Percentiles rank a stretch among this genome's conserved stretches.
Conservation (phyloP, 2,329 filamentous ascomycete species). For the Stylonectria norvegica region DNA sequence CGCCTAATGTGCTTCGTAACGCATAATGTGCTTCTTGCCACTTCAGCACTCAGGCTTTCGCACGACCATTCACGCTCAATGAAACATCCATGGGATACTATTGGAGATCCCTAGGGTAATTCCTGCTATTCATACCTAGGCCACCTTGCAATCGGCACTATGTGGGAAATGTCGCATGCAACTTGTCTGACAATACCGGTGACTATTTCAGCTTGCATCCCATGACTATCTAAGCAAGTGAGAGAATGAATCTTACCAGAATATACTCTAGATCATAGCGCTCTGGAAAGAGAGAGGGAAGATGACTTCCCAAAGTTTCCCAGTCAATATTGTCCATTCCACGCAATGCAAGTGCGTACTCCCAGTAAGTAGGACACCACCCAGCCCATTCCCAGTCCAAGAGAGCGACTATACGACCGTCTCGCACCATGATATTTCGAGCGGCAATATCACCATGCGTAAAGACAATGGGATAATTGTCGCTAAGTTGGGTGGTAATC, state of each 20-base stretch:
- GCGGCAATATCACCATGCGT: conserved; percentile 12
- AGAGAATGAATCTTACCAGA: conserved; percentile 5
- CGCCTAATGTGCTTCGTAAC: too few relatives aligned
- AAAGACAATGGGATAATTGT: conserved; percentile 15
- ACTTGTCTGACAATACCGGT: too few relatives aligned
- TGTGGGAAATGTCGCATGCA: too few relatives aligned
- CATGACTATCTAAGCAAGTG: conserved; percentile 2
- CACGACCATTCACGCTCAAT: too few relatives aligned
- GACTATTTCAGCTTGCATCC: too few relatives aligned
- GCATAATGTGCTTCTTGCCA: too few relatives aligned
- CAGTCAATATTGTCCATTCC: conserved; percentile 17
- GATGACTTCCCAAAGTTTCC: conserved; percentile 6
- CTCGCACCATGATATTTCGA: conserved; percentile 15
- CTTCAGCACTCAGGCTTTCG: too few relatives aligned
- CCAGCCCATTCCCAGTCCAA: conserved; percentile 14
- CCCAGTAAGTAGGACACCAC: conserved; percentile 13
- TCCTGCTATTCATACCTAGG: too few relatives aligned
- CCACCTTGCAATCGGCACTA: too few relatives aligned
- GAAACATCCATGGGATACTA: too few relatives aligned
- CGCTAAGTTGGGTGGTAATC: conserved; percentile 21
- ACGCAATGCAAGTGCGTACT: conserved; percentile 10
- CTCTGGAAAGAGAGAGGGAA: conserved; percentile 6
- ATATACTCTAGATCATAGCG: conserved; percentile 16
- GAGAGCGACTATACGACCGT: conserved; percentile 5
- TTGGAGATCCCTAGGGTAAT: too few relatives aligned